Evolutionary conservation across 371 early-diverging fungal species (phyloP), one percentile per base, ranked within the genome.

Genomic region (Circinella minor): DNA sequence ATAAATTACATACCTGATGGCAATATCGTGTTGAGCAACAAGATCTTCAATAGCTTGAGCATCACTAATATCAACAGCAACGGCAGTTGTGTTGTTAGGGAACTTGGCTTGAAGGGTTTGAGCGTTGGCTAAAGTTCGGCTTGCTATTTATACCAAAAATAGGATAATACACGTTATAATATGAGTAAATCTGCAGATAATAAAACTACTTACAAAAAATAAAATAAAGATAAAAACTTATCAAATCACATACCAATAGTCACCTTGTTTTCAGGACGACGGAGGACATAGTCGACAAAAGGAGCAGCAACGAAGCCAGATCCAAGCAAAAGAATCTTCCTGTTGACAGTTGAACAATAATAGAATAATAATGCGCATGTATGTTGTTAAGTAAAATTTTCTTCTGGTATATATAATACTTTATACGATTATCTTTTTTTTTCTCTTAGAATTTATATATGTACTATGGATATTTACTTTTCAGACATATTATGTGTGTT

Each of bases 301-400:
- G 99, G 99, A 67, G 93, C 95, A 68, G 98, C 95, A 55, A 99
- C 99, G 78, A 94, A 98, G 66, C 99, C 99, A 38, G 98, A 96
- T 67, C 99, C 99, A 64, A 99, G 92, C 64, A 98, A 91, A 65
- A 98, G 89, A 67, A 98, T 93, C 69, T 91, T 89, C 80, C 93
- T 93, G 70, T 65, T 51, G 51, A 17, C 51, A n/a, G 43, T 43
- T 51, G 14, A 51, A 47, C 18, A 49, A 60, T 9, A 27, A 27
- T 27, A 27, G 27, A 27, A 27, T 27, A 2, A 27, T 27, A 11
- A 17, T 27, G 49, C 61, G 14, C 20, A 18, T 4, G 49, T 27
- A 27, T 18, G 1, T 9, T 43, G 43, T 43, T 43, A 43, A 43
- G 43, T 43, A 43, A 43, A 11, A 43, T 1, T 11, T 6, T 43